phyloP scores from a whole-genome alignment of 2,329 filamentous ascomycete genomes.

The Penicillium sp. region DNA sequence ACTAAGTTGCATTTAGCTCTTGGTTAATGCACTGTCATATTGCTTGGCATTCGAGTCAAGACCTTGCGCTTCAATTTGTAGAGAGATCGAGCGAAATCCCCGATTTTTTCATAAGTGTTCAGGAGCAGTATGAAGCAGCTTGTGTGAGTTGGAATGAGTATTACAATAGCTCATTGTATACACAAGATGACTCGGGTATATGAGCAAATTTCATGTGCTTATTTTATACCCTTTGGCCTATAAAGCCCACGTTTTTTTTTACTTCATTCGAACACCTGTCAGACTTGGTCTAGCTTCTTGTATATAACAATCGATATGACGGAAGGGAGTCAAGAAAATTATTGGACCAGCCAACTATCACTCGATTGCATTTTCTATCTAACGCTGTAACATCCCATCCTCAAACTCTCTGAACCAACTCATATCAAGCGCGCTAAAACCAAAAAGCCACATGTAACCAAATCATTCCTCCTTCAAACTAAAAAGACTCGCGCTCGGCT shows the following conservation, averaged over 20 bases:
- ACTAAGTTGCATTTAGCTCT: no score
- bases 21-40: no score
- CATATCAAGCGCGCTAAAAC: neutral
- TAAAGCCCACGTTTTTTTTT: neutral
- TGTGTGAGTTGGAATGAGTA: no score
- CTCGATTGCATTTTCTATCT: neutral
- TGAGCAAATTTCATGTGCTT: no score
- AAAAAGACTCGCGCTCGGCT: conserved; percentile 38
- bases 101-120: no score
- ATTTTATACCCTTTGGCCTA: no score
- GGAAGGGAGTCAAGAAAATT: neutral
- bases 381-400: neutral
- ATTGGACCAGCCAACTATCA: neutral
- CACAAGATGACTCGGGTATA: no score
- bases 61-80: no score
- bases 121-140: no score
- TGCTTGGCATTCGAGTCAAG: no score
- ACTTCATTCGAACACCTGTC: neutral
- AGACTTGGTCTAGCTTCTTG: neutral
- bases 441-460: neutral
- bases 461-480: conserved; percentile 34
- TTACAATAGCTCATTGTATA: no score
- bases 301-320: neutral
- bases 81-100: no score
- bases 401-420: neutral